Percentiles rank a stretch among this genome's conserved stretches.
These are phyloP conservation scores for Astrothelium subdiscretum DNA, from an alignment of 495 filamentous ascomycete species.

Conservation along the genomic window DNA sequence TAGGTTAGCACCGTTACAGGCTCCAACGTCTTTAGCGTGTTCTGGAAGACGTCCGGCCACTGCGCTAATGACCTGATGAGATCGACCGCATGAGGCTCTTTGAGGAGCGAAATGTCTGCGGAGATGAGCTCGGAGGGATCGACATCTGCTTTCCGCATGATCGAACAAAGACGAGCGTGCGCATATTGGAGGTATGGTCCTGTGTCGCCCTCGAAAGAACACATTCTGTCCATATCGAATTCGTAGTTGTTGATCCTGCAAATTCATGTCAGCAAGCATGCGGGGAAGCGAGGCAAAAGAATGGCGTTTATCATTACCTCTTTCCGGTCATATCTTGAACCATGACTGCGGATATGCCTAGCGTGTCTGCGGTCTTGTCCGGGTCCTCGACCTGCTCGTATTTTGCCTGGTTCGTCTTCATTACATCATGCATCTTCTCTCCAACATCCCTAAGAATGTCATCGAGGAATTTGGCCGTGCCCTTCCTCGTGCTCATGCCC, in stretches of 20 bases:
- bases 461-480: slow-evolving; percentile 59
- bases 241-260: slow-evolving; percentile 51
- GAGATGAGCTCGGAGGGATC: slow-evolving; percentile 32
- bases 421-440: slow-evolving; percentile 63
- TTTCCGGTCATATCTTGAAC: slow-evolving; percentile 62
- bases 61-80: slow-evolving; percentile 47
- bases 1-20: slow-evolving; percentile 43
- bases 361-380: slow-evolving; percentile 35
- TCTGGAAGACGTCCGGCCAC: slow-evolving; percentile 52
- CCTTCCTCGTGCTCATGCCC: slow-evolving; percentile 58
- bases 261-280: slow-evolving; percentile 12
- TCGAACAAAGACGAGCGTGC: slow-evolving; percentile 56
- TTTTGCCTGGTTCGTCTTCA: slow-evolving; percentile 52
- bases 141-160: slow-evolving; percentile 42
- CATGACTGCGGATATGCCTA: slow-evolving; percentile 61
- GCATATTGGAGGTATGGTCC: slow-evolving; percentile 61
- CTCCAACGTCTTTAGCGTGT: slow-evolving; percentile 52
- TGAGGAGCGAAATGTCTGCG: slow-evolving; percentile 46
- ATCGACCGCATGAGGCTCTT: slow-evolving; percentile 44
- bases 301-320: slow-evolving; percentile 35
- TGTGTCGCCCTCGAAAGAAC: slow-evolving; percentile 59
- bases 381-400: slow-evolving; percentile 55
- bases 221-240: slow-evolving; percentile 59
- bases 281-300: not conserved
- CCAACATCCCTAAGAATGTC: slow-evolving; percentile 53